Evolutionary conservation across 108 stramenopile genomes (phyloP).

Genomic region (Asterionellopsis glacialis): DNA sequence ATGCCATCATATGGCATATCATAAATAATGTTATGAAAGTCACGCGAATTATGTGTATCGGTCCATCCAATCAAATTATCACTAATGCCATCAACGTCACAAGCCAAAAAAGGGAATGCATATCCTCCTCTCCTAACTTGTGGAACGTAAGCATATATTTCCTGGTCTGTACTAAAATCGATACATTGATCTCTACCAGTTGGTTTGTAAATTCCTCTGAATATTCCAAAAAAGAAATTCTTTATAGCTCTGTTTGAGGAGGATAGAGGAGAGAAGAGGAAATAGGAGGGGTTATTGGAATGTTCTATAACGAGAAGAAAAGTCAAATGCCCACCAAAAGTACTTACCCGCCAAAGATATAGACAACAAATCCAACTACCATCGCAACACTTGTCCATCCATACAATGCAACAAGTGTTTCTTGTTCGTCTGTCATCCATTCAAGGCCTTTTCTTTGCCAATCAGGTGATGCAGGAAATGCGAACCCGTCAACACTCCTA

Average conservation of each 20-base stretch:
- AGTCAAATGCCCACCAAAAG: no score
- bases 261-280: no score
- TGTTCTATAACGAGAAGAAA: no score
- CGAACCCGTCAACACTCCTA: constrained; percentile 12
- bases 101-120: constrained; percentile 63
- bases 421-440: constrained; percentile 63
- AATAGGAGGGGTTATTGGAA: no score
- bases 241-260: constrained; percentile 4
- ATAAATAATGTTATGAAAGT: constrained; percentile 66
- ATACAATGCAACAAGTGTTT: constrained; percentile 35
- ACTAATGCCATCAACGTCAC: constrained; percentile 60
- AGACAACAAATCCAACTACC: constrained; percentile 32
- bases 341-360: constrained; percentile 21
- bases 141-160: constrained; percentile 61
- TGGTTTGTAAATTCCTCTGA: constrained; percentile 42
- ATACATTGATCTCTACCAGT: constrained; percentile 51
- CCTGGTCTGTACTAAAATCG: constrained; percentile 59
- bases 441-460: constrained; percentile 18
- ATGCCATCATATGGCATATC: constrained; percentile 48
- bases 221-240: constrained; percentile 24
- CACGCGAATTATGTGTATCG: constrained; percentile 40
- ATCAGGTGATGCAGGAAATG: constrained; percentile 42
- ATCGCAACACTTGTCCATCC: constrained; percentile 42
- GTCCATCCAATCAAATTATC: constrained; percentile 64
- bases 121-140: constrained; percentile 45